Evolutionary conservation across 108 stramenopile genomes (phyloP).

Genomic region (Seminavis robusta): DNA sequence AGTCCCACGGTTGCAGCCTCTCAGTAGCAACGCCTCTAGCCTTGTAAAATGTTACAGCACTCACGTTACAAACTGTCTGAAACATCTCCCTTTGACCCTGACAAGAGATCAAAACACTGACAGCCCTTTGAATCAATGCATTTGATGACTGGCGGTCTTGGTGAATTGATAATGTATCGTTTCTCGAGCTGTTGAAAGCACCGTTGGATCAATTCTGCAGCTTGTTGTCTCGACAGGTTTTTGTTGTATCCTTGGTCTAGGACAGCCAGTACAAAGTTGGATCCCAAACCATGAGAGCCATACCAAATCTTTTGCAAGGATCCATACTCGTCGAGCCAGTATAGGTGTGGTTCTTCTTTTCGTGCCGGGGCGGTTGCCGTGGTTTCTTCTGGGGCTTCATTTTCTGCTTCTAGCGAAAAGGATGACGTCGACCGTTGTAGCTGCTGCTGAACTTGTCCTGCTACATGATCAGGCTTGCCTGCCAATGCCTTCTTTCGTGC

Average conservation of each 20-base stretch:
- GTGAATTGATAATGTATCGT: conserved; percentile 72
- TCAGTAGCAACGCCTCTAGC: too few relatives aligned
- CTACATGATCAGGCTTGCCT: conserved; percentile 2
- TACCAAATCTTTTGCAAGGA: conserved; percentile 62
- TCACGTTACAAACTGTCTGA: too few relatives aligned
- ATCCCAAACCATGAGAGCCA: conserved; percentile 68
- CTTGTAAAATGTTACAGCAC: too few relatives aligned
- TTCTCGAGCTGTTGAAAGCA: conserved; percentile 70
- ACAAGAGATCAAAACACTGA: too few relatives aligned
- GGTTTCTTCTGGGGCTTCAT: too few relatives aligned
- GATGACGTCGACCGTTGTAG: too few relatives aligned
- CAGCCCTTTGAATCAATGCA: conserved; percentile 57
- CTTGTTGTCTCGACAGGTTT: conserved; percentile 56
- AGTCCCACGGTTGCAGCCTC: too few relatives aligned
- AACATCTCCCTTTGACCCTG: too few relatives aligned
- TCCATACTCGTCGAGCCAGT: conserved; percentile 81
- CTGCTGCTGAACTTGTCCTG: conserved; percentile 30
- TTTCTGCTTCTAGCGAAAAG: too few relatives aligned
- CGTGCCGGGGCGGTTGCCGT: too few relatives aligned
- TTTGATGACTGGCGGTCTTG: conserved; percentile 70
- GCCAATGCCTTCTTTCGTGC: too few relatives aligned
- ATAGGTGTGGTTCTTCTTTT: conserved; percentile 57
- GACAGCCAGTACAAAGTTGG: conserved; percentile 66
- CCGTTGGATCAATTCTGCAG: conserved; percentile 35
- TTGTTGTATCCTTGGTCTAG: conserved; percentile 60